These are phyloP conservation scores for Abortiporus biennis DNA, from an alignment of 1,284 basidiomycete genomes.

Conservation along the genomic window DNA sequence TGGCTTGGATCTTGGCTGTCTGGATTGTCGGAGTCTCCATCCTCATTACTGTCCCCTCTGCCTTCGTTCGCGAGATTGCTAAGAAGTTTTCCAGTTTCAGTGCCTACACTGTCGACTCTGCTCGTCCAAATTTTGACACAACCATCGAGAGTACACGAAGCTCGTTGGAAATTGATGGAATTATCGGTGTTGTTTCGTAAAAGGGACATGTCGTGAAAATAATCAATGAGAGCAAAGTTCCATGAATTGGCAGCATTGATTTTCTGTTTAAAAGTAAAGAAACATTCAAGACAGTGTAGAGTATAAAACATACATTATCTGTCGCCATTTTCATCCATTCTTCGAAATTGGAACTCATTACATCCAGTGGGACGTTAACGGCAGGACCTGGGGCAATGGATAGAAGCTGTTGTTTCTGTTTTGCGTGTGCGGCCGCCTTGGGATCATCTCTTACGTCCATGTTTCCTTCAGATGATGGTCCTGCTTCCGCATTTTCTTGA, in stretches of 20 bases:
- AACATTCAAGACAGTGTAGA: not conserved
- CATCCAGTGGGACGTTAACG: constrained; percentile 63
- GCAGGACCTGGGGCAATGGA: constrained; percentile 52
- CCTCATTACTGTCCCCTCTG: constrained; percentile 42
- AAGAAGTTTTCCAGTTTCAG: constrained; percentile 93
- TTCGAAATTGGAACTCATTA: constrained; percentile 88
- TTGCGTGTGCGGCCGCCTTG: constrained; percentile 31
- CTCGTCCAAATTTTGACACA: constrained; percentile 99
- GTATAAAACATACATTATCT: constrained; percentile 73
- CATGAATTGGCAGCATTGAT: constrained; percentile 98
- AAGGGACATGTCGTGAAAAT: constrained; percentile 99
- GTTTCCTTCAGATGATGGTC: constrained; percentile 40
- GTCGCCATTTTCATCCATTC: constrained; percentile 99
- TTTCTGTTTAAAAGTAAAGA: constrained; percentile 61
- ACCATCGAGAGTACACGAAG: constrained; percentile 94
- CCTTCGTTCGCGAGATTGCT: constrained; percentile 82
- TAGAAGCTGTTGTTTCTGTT: constrained; percentile 59
- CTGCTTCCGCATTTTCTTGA: constrained; percentile 43
- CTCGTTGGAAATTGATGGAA: constrained; percentile 98
- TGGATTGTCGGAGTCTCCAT: constrained; percentile 59
- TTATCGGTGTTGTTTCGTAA: constrained; percentile 88
- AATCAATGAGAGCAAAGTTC: constrained; percentile 98
- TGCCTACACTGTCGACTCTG: constrained; percentile 94
- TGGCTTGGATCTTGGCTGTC: constrained; percentile 50
- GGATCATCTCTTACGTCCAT: constrained; percentile 34